phyloP scores from a whole-genome alignment of 148 eudicot species.

The Camellia granthamiana region DNA sequence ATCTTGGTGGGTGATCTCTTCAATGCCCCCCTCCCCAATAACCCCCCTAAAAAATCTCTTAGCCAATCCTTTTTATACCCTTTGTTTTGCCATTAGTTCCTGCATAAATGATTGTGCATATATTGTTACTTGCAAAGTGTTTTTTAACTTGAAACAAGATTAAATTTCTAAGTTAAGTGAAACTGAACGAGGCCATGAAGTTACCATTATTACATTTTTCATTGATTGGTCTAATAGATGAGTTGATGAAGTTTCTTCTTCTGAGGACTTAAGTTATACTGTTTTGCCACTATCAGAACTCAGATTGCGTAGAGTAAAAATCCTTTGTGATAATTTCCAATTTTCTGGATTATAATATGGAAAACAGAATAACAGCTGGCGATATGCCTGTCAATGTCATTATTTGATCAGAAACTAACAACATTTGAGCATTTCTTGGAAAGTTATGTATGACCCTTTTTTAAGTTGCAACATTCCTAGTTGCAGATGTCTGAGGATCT shows the following conservation, averaged over 20 bases:
- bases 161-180: background rate
- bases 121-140: background rate
- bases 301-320: background rate
- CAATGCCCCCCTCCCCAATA: background rate
- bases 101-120: background rate
- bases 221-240: background rate
- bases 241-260: background rate
- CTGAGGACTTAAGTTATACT: conserved; percentile 8
- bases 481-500: conserved; percentile 4
- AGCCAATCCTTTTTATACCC: background rate
- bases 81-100: background rate
- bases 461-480: background rate
- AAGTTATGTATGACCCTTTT: background rate
- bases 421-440: background rate
- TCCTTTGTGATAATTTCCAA: background rate
- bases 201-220: background rate
- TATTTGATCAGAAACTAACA: background rate
- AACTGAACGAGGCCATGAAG: background rate
- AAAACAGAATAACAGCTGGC: background rate
- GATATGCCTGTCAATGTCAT: background rate
- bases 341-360: conserved; percentile 1
- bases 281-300: background rate
- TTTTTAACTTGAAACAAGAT: background rate
- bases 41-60: background rate
- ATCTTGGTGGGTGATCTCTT: conserved; percentile 58